These are phyloP conservation scores for Pseudohalonectria lignicola DNA, from an alignment of 2,329 filamentous ascomycete genomes.

Conservation along the genomic window DNA sequence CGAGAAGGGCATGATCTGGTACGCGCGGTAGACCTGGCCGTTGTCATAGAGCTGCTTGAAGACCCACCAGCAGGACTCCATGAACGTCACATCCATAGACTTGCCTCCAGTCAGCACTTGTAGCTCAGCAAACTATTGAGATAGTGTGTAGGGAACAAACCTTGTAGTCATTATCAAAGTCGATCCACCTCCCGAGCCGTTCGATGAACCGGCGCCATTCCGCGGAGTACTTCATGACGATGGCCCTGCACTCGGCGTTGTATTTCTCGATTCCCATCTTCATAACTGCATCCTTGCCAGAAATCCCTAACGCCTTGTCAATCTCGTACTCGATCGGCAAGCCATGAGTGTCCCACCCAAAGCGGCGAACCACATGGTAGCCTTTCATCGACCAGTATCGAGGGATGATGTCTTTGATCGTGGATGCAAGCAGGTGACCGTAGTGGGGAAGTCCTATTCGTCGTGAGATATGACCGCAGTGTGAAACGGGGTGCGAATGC, in stretches of 20 bases:
- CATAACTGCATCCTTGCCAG: conserved; percentile 71
- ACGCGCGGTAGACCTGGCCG: conserved; percentile 59
- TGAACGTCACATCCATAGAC: conserved; percentile 66
- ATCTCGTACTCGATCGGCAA: conserved; percentile 95
- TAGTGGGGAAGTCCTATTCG: conserved; percentile 35
- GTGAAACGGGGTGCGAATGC: background rate
- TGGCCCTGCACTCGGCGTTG: conserved; percentile 82
- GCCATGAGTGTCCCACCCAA: conserved; percentile 92
- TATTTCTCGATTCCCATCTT: conserved; percentile 82
- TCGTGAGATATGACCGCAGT: background rate
- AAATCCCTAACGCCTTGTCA: conserved; percentile 88
- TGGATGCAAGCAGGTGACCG: conserved; percentile 74
- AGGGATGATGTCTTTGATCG: conserved; percentile 94
- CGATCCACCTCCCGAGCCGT: conserved; percentile 63
- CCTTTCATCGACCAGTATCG: conserved; percentile 74
- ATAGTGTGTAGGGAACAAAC: too few species aligned
- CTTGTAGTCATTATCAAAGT: conserved; percentile 74
- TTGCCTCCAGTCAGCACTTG: conserved; percentile 21
- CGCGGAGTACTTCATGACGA: conserved; percentile 80
- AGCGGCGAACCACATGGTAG: conserved; percentile 80
- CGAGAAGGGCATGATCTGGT: conserved; percentile 67
- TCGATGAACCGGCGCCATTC: conserved; percentile 62
- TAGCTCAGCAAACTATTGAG: too few species aligned
- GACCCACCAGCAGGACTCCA: conserved; percentile 73
- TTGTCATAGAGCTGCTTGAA: conserved; percentile 68